These are phyloP conservation scores for Amaranthus hypochondriacus DNA, from an alignment of 148 eudicot genomes.

Conservation along the genomic window DNA sequence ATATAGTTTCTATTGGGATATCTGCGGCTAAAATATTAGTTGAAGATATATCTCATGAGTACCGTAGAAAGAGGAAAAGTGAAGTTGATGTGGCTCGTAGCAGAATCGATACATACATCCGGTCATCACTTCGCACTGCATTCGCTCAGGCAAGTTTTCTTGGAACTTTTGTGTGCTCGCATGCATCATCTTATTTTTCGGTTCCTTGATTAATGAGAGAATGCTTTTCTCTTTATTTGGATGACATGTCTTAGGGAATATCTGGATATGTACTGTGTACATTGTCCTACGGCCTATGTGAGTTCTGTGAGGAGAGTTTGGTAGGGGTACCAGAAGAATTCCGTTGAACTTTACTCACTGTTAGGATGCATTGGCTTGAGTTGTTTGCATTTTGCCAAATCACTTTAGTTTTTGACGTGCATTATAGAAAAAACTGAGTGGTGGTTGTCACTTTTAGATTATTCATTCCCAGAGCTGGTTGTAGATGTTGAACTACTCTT, in stretches of 20 bases:
- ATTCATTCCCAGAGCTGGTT: not conserved
- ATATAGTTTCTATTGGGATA: conserved; percentile 80
- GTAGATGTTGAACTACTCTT: not conserved
- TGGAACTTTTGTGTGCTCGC: not conserved
- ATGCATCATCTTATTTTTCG: not conserved
- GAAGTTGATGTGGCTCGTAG: conserved; percentile 92
- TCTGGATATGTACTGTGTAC: not conserved
- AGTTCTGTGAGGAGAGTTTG: too few relatives aligned
- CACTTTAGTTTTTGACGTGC: not conserved
- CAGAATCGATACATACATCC: conserved; percentile 93
- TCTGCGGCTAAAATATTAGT: conserved; percentile 82
- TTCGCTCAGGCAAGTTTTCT: conserved; percentile 90
- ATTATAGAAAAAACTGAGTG: not conserved
- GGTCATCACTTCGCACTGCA: conserved; percentile 96
- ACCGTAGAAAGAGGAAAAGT: conserved; percentile 82
- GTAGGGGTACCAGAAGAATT: too few relatives aligned
- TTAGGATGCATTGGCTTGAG: not conserved
- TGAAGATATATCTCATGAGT: conserved; percentile 95
- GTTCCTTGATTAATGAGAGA: not conserved
- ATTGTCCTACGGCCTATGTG: too few relatives aligned
- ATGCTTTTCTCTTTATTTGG: not conserved
- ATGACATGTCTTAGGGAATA: not conserved
- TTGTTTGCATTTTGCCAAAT: not conserved
- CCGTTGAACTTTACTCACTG: too few relatives aligned
- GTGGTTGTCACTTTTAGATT: not conserved